Evolutionary conservation across 805 yeast genomes (phyloP).

Genomic region (Kazachstania psychrophila): DNA sequence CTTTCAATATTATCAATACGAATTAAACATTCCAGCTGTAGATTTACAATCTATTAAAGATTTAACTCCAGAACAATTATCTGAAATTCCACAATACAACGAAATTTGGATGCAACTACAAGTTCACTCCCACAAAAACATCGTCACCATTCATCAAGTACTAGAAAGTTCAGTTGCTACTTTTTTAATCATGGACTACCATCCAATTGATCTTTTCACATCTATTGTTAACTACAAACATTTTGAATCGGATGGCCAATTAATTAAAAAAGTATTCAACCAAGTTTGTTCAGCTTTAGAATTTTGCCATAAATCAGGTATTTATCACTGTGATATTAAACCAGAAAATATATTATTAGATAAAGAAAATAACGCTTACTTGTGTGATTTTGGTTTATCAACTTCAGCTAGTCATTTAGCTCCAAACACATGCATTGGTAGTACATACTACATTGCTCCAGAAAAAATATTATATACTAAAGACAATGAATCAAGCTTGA

Average conservation of each 20-base stretch:
- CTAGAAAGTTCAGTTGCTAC: conserved; percentile 48
- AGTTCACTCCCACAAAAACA: conserved; percentile 72
- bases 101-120: conserved; percentile 68
- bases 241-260: conserved; percentile 43
- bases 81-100: conserved; percentile 34
- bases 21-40: conserved; percentile 23
- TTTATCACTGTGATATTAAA: conserved; percentile 89
- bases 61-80: conserved; percentile 31
- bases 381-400: conserved; percentile 87
- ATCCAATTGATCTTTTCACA: conserved; percentile 76
- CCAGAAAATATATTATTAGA: conserved; percentile 84
- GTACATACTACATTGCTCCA: conserved; percentile 89
- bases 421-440: conserved; percentile 75
- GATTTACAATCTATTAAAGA: conserved; percentile 23
- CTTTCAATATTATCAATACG: conserved; percentile 20
- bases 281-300: conserved; percentile 79
- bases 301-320: conserved; percentile 74
- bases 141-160: conserved; percentile 67
- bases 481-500: neutral
- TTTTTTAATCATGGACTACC: conserved; percentile 80
- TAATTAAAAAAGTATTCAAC: conserved; percentile 49
- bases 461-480: conserved; percentile 42
- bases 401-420: conserved; percentile 49
- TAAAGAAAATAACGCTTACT: conserved; percentile 47
- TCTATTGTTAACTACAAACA: conserved; percentile 69